Conservation (phyloP, 495 filamentous ascomycete genomes). For the Aspergillus homomorphus region DNA sequence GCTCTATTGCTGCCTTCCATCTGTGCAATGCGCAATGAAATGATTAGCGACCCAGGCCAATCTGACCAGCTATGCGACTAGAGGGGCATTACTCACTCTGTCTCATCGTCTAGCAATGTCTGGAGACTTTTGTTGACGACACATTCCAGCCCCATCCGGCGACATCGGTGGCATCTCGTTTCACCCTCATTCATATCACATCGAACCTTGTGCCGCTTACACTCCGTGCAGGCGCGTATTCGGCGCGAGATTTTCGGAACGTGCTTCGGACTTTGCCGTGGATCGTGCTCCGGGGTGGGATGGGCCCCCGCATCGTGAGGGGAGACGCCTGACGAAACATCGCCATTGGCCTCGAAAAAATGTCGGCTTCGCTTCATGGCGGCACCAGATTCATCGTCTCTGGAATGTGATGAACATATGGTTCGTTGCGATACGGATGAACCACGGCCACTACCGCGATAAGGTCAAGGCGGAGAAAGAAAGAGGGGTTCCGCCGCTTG, state of each 20-base stretch:
- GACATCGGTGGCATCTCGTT: slow-evolving; percentile 46
- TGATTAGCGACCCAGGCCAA: slow-evolving; percentile 7
- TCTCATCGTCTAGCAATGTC: slow-evolving; percentile 51
- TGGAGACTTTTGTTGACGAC: slow-evolving; percentile 56
- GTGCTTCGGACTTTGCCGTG: slow-evolving; percentile 28
- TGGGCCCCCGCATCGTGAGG: slow-evolving; percentile 27
- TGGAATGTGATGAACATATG: background rate
- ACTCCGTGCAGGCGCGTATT: slow-evolving; percentile 55
- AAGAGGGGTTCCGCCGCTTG: slow-evolving; percentile 11
- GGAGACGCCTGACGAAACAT: slow-evolving; percentile 38
- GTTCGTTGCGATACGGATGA: background rate
- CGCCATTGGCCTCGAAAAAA: slow-evolving; percentile 44
- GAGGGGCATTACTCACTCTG: slow-evolving; percentile 34
- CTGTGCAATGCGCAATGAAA: slow-evolving; percentile 19
- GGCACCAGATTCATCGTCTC: slow-evolving; percentile 15
- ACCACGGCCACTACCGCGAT: background rate
- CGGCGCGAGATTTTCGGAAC: slow-evolving; percentile 54
- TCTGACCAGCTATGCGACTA: slow-evolving; percentile 7
- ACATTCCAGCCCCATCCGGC: slow-evolving; percentile 50
- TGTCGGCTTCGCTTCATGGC: slow-evolving; percentile 49
- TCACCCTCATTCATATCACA: slow-evolving; percentile 51
- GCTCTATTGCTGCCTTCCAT: slow-evolving; percentile 47
- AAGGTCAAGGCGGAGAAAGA: background rate
- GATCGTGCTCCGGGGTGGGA: slow-evolving; percentile 31
- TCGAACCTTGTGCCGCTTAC: slow-evolving; percentile 52